These are phyloP conservation scores for Nicotiana knightiana DNA, from an alignment of 257 asterid genomes.

Conservation along the genomic window DNA sequence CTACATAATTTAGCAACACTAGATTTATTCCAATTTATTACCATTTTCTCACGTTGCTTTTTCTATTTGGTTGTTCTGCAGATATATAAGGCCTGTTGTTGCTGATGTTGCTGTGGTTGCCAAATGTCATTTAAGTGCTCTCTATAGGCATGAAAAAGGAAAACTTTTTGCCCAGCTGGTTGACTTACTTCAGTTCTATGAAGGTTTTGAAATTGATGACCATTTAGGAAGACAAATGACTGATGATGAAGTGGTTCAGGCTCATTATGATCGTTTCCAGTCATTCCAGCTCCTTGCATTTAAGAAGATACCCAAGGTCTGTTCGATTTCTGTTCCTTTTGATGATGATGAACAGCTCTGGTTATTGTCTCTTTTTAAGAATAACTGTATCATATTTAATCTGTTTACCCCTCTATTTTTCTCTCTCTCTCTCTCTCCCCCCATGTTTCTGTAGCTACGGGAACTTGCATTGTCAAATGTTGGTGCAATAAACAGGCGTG, in stretches of 20 bases:
- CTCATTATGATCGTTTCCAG: conserved; percentile 87
- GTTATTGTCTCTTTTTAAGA: background rate
- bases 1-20: background rate
- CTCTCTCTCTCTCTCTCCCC: background rate
- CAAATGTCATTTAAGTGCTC: conserved; percentile 91
- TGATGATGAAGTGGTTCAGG: conserved; percentile 93
- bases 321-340: background rate
- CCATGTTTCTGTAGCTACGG: conserved; percentile 52
- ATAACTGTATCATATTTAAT: background rate
- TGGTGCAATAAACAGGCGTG: conserved; percentile 80
- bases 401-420: background rate
- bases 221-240: conserved; percentile 94
- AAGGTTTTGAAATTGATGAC: conserved; percentile 91
- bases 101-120: conserved; percentile 96
- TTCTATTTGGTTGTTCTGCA: conserved; percentile 26
- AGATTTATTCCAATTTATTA: background rate
- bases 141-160: conserved; percentile 82
- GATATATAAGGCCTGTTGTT: conserved; percentile 83
- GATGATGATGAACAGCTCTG: conserved; percentile 7
- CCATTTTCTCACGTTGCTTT: background rate
- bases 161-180: conserved; percentile 92
- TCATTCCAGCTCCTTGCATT: conserved; percentile 89
- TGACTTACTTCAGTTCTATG: conserved; percentile 95
- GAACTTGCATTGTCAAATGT: conserved; percentile 94
- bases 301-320: conserved; percentile 83